Base-by-base conservation (phyloP, 768 basidiomycete species). In the Macrocybe gigantea region DNA sequence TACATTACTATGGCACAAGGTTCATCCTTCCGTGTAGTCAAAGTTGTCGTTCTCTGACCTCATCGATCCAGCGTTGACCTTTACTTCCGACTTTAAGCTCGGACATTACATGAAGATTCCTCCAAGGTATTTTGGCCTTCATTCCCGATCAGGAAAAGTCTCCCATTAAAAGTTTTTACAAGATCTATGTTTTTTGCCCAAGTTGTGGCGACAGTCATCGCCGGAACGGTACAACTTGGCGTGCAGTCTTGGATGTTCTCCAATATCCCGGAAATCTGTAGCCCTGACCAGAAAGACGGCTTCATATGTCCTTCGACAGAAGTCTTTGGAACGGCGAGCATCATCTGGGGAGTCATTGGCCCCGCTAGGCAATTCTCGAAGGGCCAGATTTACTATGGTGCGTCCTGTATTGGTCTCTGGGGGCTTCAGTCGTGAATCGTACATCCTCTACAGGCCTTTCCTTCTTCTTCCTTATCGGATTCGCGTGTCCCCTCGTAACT, bases 281-380 rank as follows among this genome's bases (percentile, higher is more conserved):
- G 53, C 8, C 60, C 68, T 6, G 52, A 68, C 41, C 80, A 86
- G 63, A 66, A 61, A 55, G 74, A 82, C 55, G 76, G 78, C 13
- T 89, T 88, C 64, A 83, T 78, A 47, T 90, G 88, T 61, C 85
- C 87, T 0, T 62, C 49, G 9, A 84, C 83, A 5, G 70, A 81
- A 50, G 83, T 88, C 6, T 90, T 91, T 61, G 86, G 85, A 34
- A 87, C 85, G 2, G 88, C 88, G 14, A 81, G 79, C 49, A 77
- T 92, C 52, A 77, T 91, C 53, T 89, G 82, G 83, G 86, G 90
- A 51, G 85, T 88, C 51, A 86, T 93, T 48, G 88, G 89, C 1
- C 89, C 89, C 5, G 68, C 65, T 32, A 72, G 79, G n/a, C 74
- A 82, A 59, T 91, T 87, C 71, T 85, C 79, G 2, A 41, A 66